Conservation (phyloP, 306 rosid species). For the Macrotyloma uniflorum region DNA sequence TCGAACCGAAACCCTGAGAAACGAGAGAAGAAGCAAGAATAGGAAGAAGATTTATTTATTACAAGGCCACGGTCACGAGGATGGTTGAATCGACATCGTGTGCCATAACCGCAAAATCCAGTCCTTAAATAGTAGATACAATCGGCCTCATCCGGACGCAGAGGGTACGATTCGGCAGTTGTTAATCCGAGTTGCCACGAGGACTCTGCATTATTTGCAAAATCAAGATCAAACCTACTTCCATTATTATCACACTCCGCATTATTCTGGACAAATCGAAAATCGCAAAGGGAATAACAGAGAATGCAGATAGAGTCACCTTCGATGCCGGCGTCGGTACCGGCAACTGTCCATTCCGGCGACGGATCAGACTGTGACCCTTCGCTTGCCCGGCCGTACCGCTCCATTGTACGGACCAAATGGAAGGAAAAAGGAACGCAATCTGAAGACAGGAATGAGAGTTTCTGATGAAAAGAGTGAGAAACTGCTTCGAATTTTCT, state of each 20-base stretch:
- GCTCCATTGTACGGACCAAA: conserved; percentile 83
- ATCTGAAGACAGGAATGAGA: conserved; percentile 51
- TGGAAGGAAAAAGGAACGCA: conserved; percentile 10
- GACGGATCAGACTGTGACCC: conserved; percentile 90
- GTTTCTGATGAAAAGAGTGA: conserved; percentile 67
- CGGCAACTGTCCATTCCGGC: conserved; percentile 72
- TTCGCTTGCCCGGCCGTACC: conserved; percentile 73
- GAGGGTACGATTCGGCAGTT: conserved; percentile 85
- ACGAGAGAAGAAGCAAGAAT: background rate
- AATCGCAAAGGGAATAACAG: conserved; percentile 26
- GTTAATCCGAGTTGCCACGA: conserved; percentile 65
- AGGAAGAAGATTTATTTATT: conserved; percentile 36
- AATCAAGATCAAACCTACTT: conserved; percentile 53
- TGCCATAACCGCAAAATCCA: conserved; percentile 90
- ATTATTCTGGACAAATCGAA: conserved; percentile 46
- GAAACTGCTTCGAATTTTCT: conserved; percentile 52
- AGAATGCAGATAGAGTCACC: conserved; percentile 63
- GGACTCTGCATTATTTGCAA: conserved; percentile 65
- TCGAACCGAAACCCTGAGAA: conserved; percentile 32
- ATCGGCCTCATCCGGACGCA: conserved; percentile 84
- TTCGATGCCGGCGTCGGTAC: conserved; percentile 57
- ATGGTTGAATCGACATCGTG: conserved; percentile 96
- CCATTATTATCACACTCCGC: conserved; percentile 36
- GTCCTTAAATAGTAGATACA: conserved; percentile 85
- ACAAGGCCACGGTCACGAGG: conserved; percentile 90